These are phyloP conservation scores for Fraxinus anomala DNA, from an alignment of 257 asterid genomes.

Conservation along the genomic window DNA sequence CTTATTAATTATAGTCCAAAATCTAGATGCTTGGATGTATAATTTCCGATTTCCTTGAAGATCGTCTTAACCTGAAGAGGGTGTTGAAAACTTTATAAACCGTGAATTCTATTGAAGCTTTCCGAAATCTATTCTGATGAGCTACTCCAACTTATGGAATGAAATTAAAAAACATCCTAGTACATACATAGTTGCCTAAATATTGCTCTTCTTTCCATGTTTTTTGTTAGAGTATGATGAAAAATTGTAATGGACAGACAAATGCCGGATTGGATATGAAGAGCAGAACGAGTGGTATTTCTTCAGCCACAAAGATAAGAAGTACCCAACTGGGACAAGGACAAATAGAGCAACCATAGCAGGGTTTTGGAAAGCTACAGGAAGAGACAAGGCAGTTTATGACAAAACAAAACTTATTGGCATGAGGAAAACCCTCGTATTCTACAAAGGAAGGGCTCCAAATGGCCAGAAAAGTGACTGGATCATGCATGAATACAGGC, in stretches of 20 bases:
- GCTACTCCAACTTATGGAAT: not conserved
- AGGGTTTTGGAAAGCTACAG: conserved; percentile 83
- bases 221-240: not conserved
- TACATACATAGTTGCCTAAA: not conserved
- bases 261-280: conserved; percentile 68
- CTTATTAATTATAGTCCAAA: not conserved
- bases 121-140: not conserved
- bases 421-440: conserved; percentile 76
- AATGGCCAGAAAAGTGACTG: conserved; percentile 71
- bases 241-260: conserved; percentile 40
- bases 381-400: conserved; percentile 65
- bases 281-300: conserved; percentile 73
- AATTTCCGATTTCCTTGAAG: not conserved
- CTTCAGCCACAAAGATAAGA: conserved; percentile 71
- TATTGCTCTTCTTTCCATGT: not conserved
- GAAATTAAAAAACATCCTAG: not conserved
- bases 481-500: conserved; percentile 79
- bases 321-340: conserved; percentile 72
- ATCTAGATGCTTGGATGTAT: not conserved
- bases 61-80: not conserved
- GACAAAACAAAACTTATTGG: conserved; percentile 57
- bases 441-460: conserved; percentile 76
- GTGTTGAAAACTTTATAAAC: not conserved
- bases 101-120: not conserved
- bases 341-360: conserved; percentile 71